Conservation (phyloP, 2,329 filamentous ascomycete genomes). For the Beauveria bassiana region DNA sequence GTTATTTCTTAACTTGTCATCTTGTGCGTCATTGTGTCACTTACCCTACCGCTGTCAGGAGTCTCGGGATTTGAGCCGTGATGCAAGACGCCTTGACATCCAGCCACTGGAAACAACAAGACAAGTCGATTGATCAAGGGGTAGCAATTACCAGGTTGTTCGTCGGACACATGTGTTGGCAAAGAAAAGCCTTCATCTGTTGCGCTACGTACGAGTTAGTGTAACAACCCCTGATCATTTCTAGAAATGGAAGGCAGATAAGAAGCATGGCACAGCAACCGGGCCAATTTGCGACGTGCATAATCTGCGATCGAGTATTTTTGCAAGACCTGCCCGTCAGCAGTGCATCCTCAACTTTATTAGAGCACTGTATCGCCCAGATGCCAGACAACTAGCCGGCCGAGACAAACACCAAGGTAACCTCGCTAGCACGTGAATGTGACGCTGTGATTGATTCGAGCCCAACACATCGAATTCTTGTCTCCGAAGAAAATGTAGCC, state of each 20-base stretch:
- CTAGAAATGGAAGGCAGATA: not conserved
- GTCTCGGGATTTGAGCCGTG: not conserved
- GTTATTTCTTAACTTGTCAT: too few species aligned
- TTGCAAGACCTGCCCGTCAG: not conserved
- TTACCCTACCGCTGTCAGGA: not conserved
- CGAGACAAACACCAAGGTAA: not conserved
- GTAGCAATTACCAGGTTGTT: not conserved
- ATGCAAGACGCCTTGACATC: not conserved
- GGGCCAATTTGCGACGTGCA: not conserved
- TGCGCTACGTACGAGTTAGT: not conserved
- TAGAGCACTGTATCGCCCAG: not conserved
- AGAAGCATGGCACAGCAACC: not conserved
- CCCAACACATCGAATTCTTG: not conserved
- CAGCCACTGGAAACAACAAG: not conserved
- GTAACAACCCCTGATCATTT: constrained; percentile 1
- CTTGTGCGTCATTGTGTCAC: not conserved
- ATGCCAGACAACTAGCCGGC: not conserved
- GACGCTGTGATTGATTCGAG: not conserved
- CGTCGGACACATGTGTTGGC: not conserved
- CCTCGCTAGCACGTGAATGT: not conserved
- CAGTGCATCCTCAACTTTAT: not conserved
- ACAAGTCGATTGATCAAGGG: not conserved
- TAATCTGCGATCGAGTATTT: not conserved
- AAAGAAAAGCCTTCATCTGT: not conserved
- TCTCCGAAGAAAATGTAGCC: not conserved